Percentiles rank a stretch among this genome's conserved stretches.
These are phyloP conservation scores for Leishmania mexicana DNA, from an alignment of 208 protist genomes.

Conservation along the genomic window DNA sequence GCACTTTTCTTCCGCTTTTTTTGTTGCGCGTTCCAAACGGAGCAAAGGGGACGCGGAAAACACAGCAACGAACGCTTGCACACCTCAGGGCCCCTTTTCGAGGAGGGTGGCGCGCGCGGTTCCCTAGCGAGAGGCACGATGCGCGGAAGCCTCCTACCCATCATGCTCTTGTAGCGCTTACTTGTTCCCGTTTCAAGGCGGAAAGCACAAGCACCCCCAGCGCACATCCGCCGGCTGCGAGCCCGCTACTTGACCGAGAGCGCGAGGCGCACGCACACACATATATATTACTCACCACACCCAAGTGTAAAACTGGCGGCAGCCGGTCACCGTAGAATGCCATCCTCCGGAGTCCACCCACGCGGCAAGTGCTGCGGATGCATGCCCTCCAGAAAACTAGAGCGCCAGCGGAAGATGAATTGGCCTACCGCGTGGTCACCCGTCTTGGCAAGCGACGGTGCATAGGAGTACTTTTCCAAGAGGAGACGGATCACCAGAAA, in stretches of 20 bases:
- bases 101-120: not conserved
- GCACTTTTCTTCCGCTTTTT: not conserved
- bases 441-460: constrained; percentile 12
- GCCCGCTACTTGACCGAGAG: not conserved
- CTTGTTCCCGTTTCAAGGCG: not conserved
- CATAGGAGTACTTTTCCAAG: constrained; percentile 45
- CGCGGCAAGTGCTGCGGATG: constrained; percentile 47
- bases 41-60: not conserved
- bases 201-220: not conserved
- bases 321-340: constrained; percentile 35
- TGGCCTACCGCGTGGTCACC: constrained; percentile 54
- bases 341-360: constrained; percentile 60
- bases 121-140: not conserved
- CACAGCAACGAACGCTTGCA: not conserved
- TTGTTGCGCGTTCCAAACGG: not conserved
- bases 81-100: not conserved
- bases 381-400: constrained; percentile 41
- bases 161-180: not conserved
- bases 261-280: not conserved
- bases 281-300: not conserved
- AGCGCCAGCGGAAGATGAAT: constrained; percentile 71
- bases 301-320: not conserved
- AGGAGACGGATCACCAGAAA: constrained; percentile 51
- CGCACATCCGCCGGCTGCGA: not conserved
- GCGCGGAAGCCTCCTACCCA: not conserved